Evolutionary conservation across 306 rosid species (phyloP), one percentile per base, ranked within the genome.

Genomic region (Mimosa pudica): DNA sequence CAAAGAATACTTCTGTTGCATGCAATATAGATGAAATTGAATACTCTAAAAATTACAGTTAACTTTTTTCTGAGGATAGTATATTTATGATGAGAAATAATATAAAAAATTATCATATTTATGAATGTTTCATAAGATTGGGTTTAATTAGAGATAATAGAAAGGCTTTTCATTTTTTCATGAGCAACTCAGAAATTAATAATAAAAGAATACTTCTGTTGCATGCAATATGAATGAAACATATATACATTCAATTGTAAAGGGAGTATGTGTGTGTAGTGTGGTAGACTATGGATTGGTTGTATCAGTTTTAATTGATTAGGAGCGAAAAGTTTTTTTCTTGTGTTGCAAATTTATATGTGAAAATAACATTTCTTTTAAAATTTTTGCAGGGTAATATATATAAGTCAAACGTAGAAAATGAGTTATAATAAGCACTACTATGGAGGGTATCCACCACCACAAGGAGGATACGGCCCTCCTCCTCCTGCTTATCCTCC

Each of bases 401-500:
- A 18, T 18, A 57, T 30, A 3, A 41, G 71, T 67, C 41, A 14
- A 67, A 67, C 32, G 8, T 17, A 64, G 70, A 38, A 65, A 30
- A 67, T 67, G 71, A 67, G 51, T 38, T 67, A 67, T 32, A 33
- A 67, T 41, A 48, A 24, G 30, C 48, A 41, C 48, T 30, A 2
- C 51, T 32, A 17, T 38, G 71, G 71, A 67, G 71, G 71, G 33
- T 67, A 67, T 14, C 70, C 70, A 35, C 70, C 20, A 2, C 46
- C 70, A 35, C 70, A 10, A 6, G 20, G n/a, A 5, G 70, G 46
- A 12, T 66, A 66, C 20, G 8, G 41, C 8, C 71, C 71, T 66
- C 71, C 71, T 38, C 6, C 71, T 14, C 0, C 48, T 30, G 41
- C 70, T 14, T 64, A 64, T 64, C 11, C 70, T 64, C 17, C 70